A percentile compares a stretch with the other conserved stretches of the same genome.
Conservation (phyloP, 208 protist species). For the Trypanosomatidae sp. region DNA sequence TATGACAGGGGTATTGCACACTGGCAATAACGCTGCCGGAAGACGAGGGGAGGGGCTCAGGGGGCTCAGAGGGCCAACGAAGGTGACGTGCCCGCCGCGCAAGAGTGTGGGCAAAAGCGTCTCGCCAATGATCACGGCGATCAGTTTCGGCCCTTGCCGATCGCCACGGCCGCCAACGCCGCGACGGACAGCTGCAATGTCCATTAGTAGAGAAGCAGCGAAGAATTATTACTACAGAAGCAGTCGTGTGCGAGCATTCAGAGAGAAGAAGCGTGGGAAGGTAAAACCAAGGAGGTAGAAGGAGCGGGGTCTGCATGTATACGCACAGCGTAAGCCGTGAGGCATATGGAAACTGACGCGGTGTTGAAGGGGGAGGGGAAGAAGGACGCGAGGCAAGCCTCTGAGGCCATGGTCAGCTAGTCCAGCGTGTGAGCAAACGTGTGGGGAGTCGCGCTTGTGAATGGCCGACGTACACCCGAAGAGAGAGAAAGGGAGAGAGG, state of each 20-base stretch:
- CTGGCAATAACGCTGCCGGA: slow-evolving; percentile 77
- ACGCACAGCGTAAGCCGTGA: neutral
- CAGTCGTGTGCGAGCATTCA: neutral
- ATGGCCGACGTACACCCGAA: neutral
- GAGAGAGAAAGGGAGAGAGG: neutral
- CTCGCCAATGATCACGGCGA: slow-evolving; percentile 73
- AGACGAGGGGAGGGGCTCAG: slow-evolving; percentile 52
- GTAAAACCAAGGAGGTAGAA: neutral
- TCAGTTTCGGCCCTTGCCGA: slow-evolving; percentile 27
- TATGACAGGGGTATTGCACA: slow-evolving; percentile 87
- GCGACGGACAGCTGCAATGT: slow-evolving; percentile 11
- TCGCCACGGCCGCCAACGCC: slow-evolving; percentile 16
- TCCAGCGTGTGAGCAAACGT: neutral
- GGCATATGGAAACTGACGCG: neutral
- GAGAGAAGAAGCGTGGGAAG: neutral
- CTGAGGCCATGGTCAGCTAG: neutral
- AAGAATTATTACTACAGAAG: neutral
- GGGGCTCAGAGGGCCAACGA: slow-evolving; percentile 56
- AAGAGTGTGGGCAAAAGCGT: slow-evolving; percentile 35
- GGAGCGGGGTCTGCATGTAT: neutral
- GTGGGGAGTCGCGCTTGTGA: neutral
- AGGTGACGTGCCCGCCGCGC: slow-evolving; percentile 12
- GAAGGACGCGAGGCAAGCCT: neutral
- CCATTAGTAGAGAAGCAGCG: slow-evolving; percentile 4
- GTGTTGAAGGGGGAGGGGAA: neutral